Evolutionary conservation across 371 early-diverging fungal species (phyloP), one percentile per base, ranked within the genome.

Genomic region (Mucor piriformis): DNA sequence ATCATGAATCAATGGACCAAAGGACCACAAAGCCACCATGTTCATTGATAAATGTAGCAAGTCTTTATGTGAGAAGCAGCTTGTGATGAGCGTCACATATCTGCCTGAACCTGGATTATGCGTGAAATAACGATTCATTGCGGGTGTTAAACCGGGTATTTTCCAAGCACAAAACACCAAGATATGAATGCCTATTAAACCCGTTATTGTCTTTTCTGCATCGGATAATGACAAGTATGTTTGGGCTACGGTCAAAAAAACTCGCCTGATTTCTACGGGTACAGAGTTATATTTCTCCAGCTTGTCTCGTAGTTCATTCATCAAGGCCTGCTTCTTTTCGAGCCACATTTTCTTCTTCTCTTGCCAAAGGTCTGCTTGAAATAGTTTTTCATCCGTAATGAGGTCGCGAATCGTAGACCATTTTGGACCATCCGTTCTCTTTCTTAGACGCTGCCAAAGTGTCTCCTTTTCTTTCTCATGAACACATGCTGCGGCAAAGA

Each of bases 111-210:
- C 66, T 2, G 91, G 89, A 29, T 86, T 68, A 59, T 92, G 93
- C 50, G 79, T 52, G 63, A 92, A 92, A 72, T 81, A 77, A 11
- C 75, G 68, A 1, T 55, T 53, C 92, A 92, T 90, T 37, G 89
- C 85, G 1, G 83, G 81, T 20, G 69, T 55, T 23, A 86, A 56
- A 3, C 79, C 70, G 7, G 79, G 83, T 0, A 90, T 50, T 58
- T 82, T 85, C 92, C 92, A 92, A 18, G 24, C 72, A 3, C 63
- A 73, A 76, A 89, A 91, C 6, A 91, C 86, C 2, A 75, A 63
- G 1, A 81, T 48, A 51, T 92, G 88, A 43, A 88, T 32, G 6
- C 75, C 88, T 15, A 85, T 83, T 18, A 92, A 61, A 6, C 64
- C 59, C 50, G 77, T 74, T 16, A 85, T 67, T 13, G 84, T 82